Evolutionary conservation across 2,329 filamentous ascomycete genomes (phyloP).

Genomic region (Scedosporium dehoogii): DNA sequence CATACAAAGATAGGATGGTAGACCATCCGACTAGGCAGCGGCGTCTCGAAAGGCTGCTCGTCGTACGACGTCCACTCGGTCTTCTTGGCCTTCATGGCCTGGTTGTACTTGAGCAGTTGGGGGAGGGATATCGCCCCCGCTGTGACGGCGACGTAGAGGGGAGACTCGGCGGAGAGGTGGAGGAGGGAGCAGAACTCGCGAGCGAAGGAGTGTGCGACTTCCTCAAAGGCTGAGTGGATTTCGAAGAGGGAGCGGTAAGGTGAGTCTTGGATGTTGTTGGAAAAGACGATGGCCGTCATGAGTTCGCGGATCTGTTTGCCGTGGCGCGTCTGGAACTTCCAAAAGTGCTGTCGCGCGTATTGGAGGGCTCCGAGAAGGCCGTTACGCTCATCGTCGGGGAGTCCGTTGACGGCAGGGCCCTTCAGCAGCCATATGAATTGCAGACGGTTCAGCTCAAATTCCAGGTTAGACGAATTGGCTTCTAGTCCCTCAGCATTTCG

Average conservation of each 20-base stretch:
- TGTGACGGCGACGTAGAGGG: conserved; percentile 84
- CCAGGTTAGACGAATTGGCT: conserved; percentile 77
- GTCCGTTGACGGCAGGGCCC: conserved; percentile 42
- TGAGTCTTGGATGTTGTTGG: conserved; percentile 61
- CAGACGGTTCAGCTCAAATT: conserved; percentile 86
- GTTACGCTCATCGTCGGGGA: conserved; percentile 41
- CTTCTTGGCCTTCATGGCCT: conserved; percentile 77
- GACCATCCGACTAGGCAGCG: conserved; percentile 48
- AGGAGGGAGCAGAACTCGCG: conserved; percentile 90
- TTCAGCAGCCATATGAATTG: conserved; percentile 87
- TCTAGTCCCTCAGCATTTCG: conserved; percentile 63
- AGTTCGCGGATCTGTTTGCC: conserved; percentile 72
- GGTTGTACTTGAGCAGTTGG: conserved; percentile 76
- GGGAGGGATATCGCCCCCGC: conserved; percentile 88
- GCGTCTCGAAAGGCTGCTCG: conserved; percentile 73
- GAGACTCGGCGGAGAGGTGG: conserved; percentile 81
- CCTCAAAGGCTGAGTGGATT: conserved; percentile 66
- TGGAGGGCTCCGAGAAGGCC: conserved; percentile 56
- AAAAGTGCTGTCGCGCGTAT: conserved; percentile 70
- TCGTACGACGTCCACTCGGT: conserved; percentile 92
- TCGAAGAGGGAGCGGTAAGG: conserved; percentile 76
- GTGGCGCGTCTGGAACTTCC: conserved; percentile 64
- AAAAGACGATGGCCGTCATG: conserved; percentile 70
- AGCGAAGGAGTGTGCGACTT: conserved; percentile 79
- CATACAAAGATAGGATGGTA: conserved; percentile 98